phyloP scores from a whole-genome alignment of 2,329 filamentous ascomycete species.

The Blastomyces gilchristii region DNA sequence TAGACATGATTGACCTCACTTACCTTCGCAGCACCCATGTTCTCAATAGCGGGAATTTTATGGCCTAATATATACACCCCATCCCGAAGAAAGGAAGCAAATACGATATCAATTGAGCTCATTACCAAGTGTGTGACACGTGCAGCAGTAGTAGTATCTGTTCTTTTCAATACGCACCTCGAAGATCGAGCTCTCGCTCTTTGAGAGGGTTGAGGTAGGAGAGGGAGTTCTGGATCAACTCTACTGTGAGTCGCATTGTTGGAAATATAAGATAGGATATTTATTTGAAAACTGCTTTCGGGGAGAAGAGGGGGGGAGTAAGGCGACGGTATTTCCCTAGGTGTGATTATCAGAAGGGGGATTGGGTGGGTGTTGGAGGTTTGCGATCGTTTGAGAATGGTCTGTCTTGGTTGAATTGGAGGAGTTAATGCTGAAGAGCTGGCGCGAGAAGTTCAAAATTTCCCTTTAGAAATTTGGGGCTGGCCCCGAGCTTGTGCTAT shows the following conservation, averaged over 20 bases:
- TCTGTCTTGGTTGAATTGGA: background rate
- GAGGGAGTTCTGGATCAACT: conserved; percentile 86
- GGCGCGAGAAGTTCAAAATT: background rate
- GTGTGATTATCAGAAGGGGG: conserved; percentile 18
- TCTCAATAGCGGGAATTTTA: conserved; percentile 95
- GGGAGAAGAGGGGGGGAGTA: conserved; percentile 13
- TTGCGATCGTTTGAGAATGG: background rate
- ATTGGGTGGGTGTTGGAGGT: background rate
- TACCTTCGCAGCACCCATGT: conserved; percentile 87
- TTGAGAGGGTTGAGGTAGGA: conserved; percentile 98
- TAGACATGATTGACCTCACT: conserved; percentile 28
- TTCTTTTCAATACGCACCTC: conserved; percentile 94
- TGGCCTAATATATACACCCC: conserved; percentile 58
- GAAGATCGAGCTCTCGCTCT: conserved; percentile 96
- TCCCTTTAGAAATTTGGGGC: background rate
- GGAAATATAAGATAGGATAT: conserved; percentile 8
- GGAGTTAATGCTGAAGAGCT: too few species aligned
- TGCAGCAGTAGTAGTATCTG: conserved; percentile 77
- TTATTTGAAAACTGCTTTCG: background rate
- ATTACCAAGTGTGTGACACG: conserved; percentile 55
- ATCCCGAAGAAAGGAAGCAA: conserved; percentile 33
- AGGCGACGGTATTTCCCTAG: conserved; percentile 16
- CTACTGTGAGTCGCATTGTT: conserved; percentile 84
- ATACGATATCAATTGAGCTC: conserved; percentile 77
- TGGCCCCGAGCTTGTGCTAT: background rate